These are phyloP conservation scores for Calonectria pteridis DNA, from an alignment of 2,329 filamentous ascomycete species.

Conservation along the genomic window DNA sequence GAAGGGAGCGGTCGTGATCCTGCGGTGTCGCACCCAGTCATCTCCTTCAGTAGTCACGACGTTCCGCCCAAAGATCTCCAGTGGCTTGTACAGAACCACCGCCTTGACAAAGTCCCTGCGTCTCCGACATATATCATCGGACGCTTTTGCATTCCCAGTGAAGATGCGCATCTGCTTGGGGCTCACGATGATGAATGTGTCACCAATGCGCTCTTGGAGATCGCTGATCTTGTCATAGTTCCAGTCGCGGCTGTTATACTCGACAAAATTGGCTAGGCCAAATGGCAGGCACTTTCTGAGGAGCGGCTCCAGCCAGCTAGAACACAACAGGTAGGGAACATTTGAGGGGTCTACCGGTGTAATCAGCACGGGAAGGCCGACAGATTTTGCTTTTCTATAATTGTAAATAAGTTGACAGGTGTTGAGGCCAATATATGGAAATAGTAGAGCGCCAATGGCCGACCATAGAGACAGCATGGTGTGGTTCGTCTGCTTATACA, in stretches of 20 bases:
- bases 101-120: conserved; percentile 37
- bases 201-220: conserved; percentile 36
- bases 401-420: conserved; percentile 26
- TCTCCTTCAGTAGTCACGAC: conserved; percentile 38
- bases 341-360: conserved; percentile 37
- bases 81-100: conserved; percentile 35
- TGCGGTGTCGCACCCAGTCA: conserved; percentile 34
- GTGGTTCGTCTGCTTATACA: not conserved
- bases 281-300: conserved; percentile 27
- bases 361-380: conserved; percentile 32
- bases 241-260: conserved; percentile 41
- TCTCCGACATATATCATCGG: conserved; percentile 32
- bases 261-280: conserved; percentile 32
- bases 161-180: conserved; percentile 38
- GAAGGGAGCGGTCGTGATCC: conserved; percentile 37
- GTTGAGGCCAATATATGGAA: conserved; percentile 22
- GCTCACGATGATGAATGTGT: conserved; percentile 38
- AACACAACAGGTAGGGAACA: conserved; percentile 29
- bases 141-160: conserved; percentile 34
- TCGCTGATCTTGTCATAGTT: conserved; percentile 37
- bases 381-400: conserved; percentile 31
- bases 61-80: conserved; percentile 38
- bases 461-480: conserved; percentile 25
- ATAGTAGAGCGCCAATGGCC: not conserved
- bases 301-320: conserved; percentile 29